phyloP scores from a whole-genome alignment of 495 filamentous ascomycete genomes.

The Pyrenopolyporus hunteri region DNA sequence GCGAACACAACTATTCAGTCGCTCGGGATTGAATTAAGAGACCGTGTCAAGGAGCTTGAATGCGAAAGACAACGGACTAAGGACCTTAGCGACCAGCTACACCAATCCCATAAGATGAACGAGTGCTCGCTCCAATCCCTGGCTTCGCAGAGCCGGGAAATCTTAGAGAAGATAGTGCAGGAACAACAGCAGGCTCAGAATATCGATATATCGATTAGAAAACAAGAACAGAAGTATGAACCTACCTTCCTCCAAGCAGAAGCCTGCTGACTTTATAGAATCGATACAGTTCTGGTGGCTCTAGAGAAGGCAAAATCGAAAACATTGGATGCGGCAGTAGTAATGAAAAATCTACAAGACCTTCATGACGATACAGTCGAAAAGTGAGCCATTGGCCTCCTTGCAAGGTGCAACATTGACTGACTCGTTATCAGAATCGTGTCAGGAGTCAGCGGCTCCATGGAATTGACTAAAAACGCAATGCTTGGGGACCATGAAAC shows the following conservation, averaged over 20 bases:
- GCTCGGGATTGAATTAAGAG: conserved; percentile 33
- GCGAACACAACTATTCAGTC: conserved; percentile 39
- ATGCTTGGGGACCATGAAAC: not conserved
- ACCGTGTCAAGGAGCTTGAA: conserved; percentile 42
- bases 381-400: conserved; percentile 16
- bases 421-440: conserved; percentile 1
- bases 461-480: not conserved
- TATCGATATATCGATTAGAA: conserved; percentile 10
- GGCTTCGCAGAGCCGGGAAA: conserved; percentile 39
- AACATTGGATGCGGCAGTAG: not conserved
- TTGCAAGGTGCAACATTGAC: not conserved
- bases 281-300: conserved; percentile 18
- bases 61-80: conserved; percentile 35
- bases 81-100: conserved; percentile 37
- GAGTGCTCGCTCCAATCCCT: conserved; percentile 39
- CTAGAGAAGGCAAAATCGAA: conserved; percentile 19
- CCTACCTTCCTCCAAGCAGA: not conserved
- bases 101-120: conserved; percentile 36
- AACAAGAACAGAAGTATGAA: conserved; percentile 36
- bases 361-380: conserved; percentile 17
- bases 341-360: conserved; percentile 22
- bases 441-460: conserved; percentile 4
- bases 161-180: conserved; percentile 40
- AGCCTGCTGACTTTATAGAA: conserved; percentile 22
- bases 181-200: conserved; percentile 8